Percentiles rank a stretch among this genome's conserved stretches.
These are phyloP conservation scores for Pedinophyceae sp. DNA, from an alignment of 139 green algal species.

Conservation along the genomic window DNA sequence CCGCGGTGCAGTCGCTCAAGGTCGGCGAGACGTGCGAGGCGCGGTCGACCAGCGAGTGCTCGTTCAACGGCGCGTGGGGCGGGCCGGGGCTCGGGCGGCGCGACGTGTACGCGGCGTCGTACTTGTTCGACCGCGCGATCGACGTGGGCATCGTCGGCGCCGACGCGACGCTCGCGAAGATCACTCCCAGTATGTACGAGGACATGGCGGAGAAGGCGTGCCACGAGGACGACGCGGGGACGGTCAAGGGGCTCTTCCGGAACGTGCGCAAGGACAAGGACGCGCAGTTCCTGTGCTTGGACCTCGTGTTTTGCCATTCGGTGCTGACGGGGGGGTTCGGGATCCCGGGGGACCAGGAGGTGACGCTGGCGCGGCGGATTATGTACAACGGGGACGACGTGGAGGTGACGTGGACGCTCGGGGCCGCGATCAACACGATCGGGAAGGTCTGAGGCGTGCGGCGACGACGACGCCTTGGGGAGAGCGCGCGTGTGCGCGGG, in stretches of 20 bases:
- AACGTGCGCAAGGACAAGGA: conserved; percentile 19
- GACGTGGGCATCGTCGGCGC: conserved; percentile 26
- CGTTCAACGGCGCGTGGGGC: conserved; percentile 82
- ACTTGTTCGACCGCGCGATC: conserved; percentile 82
- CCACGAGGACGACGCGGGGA: neutral
- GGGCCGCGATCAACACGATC: conserved; percentile 78
- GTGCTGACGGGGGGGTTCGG: conserved; percentile 79
- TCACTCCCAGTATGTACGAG: conserved; percentile 9
- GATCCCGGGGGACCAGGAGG: conserved; percentile 15
- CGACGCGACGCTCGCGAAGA: conserved; percentile 19
- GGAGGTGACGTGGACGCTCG: conserved; percentile 79
- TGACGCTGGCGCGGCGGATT: conserved; percentile 56
- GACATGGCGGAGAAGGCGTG: conserved; percentile 27
- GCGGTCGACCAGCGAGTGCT: conserved; percentile 39
- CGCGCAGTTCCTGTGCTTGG: conserved; percentile 82
- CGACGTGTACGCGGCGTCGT: conserved; percentile 81
- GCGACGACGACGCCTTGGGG: no score
- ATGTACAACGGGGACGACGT: conserved; percentile 67
- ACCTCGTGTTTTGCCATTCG: conserved; percentile 68
- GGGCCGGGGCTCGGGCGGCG: conserved; percentile 24
- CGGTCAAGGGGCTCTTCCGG: conserved; percentile 13
- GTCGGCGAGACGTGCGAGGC: conserved; percentile 18
- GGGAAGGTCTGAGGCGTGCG: no score
- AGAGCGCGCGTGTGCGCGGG: no score
- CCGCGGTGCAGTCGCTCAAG: conserved; percentile 21